Conservation (phyloP, 2,329 filamentous ascomycete species). For the Pseudogymnoascus sp. region DNA sequence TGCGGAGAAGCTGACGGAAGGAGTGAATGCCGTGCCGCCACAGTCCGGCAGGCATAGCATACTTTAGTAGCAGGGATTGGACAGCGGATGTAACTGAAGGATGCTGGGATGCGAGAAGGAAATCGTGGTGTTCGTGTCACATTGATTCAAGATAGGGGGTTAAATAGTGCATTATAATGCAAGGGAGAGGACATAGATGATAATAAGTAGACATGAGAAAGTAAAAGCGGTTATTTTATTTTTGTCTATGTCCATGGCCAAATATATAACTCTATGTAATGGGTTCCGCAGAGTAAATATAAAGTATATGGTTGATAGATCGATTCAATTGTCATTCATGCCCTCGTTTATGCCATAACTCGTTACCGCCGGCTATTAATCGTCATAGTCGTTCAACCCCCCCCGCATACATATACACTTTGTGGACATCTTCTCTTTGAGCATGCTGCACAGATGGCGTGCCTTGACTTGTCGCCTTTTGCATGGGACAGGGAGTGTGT, state of each 20-base stretch:
- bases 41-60: constrained; percentile 87
- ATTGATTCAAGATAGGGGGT: neutral
- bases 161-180: neutral
- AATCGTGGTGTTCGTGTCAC: constrained; percentile 70
- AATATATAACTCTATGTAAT: neutral
- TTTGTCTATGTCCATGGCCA: neutral
- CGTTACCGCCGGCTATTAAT: neutral
- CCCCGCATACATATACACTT: neutral
- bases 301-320: neutral
- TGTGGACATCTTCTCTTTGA: neutral
- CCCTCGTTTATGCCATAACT: neutral
- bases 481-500: neutral
- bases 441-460: neutral
- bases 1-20: constrained; percentile 68
- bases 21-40: constrained; percentile 89
- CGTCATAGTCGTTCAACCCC: neutral
- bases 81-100: constrained; percentile 65
- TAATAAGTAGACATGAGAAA: neutral
- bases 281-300: neutral
- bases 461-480: neutral
- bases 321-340: neutral
- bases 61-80: constrained; percentile 63
- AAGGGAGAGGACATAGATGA: neutral
- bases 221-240: neutral
- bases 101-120: constrained; percentile 81